These are phyloP conservation scores for Eucalyptus virginea DNA, from an alignment of 345 rosid genomes.

Conservation along the genomic window DNA sequence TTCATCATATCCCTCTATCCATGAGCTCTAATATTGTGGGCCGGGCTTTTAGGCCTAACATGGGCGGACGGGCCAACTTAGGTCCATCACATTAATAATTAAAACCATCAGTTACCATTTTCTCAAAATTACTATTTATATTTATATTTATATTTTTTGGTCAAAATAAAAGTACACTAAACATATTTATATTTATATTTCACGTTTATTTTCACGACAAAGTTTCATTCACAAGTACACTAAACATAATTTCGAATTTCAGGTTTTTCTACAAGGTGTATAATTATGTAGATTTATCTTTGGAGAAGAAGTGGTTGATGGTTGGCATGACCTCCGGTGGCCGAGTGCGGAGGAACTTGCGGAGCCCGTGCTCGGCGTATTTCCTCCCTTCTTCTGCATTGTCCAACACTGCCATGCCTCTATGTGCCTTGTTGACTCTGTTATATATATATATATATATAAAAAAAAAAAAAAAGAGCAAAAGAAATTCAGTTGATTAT, in stretches of 20 bases:
- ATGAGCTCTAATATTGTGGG: no score
- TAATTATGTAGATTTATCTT: background rate
- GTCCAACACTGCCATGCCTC: slow-evolving; percentile 39
- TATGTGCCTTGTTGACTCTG: slow-evolving; percentile 43
- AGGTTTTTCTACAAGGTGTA: background rate
- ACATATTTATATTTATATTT: no score
- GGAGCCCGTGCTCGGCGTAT: slow-evolving; percentile 54
- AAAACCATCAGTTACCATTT: no score
- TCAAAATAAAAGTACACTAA: no score
- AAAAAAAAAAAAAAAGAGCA: background rate
- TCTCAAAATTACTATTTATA: no score
- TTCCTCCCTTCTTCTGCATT: slow-evolving; percentile 61
- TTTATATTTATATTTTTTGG: no score
- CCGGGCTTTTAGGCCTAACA: no score
- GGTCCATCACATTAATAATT: no score
- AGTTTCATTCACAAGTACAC: background rate
- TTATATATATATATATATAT: no score
- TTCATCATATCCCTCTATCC: no score
- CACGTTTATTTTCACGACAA: no score
- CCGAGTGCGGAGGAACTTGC: slow-evolving; percentile 55
- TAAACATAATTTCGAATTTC: background rate
- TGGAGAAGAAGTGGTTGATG: slow-evolving; percentile 62
- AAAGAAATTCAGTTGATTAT: background rate
- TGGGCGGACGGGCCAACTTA: no score
- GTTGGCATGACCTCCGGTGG: slow-evolving; percentile 72